These are phyloP conservation scores for Oidiodendron maius DNA, from an alignment of 495 filamentous ascomycete species.

Conservation along the genomic window DNA sequence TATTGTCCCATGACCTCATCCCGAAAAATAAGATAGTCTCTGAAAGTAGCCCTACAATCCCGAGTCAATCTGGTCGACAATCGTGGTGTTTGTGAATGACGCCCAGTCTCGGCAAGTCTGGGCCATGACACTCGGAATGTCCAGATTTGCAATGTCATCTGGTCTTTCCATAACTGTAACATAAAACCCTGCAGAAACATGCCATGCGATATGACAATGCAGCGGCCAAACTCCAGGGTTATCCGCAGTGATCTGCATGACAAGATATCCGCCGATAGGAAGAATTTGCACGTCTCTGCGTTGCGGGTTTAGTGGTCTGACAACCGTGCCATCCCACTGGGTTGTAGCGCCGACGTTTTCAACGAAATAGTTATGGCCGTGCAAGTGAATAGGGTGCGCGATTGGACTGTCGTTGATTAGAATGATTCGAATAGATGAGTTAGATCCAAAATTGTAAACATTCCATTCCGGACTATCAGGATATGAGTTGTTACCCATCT, in stretches of 20 bases:
- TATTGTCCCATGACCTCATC: too few relatives aligned
- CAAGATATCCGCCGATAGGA: slow-evolving; percentile 29
- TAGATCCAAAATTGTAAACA: slow-evolving; percentile 48
- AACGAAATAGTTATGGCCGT: slow-evolving; percentile 53
- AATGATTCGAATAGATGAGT: slow-evolving; percentile 42
- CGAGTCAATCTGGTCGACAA: slow-evolving; percentile 52
- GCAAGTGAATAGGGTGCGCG: slow-evolving; percentile 45
- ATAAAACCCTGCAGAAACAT: slow-evolving; percentile 48
- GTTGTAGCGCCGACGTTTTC: slow-evolving; percentile 33
- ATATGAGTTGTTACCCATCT: slow-evolving; percentile 42
- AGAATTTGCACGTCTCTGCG: slow-evolving; percentile 57
- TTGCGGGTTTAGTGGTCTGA: slow-evolving; percentile 41
- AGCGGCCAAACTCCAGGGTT: slow-evolving; percentile 54
- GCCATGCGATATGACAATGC: slow-evolving; percentile 55
- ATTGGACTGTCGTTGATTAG: slow-evolving; percentile 39
- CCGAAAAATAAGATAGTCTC: too few relatives aligned
- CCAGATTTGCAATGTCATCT: slow-evolving; percentile 29
- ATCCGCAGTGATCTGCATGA: slow-evolving; percentile 49
- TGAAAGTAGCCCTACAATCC: too few relatives aligned
- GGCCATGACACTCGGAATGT: slow-evolving; percentile 31
- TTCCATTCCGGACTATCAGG: slow-evolving; percentile 37
- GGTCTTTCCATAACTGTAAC: slow-evolving; percentile 40
- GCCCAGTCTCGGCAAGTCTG: slow-evolving; percentile 46
- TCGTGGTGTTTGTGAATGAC: slow-evolving; percentile 20
- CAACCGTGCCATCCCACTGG: slow-evolving; percentile 21